Base-by-base conservation (phyloP, 116 monocot species). In the Cymodocea nodosa region DNA sequence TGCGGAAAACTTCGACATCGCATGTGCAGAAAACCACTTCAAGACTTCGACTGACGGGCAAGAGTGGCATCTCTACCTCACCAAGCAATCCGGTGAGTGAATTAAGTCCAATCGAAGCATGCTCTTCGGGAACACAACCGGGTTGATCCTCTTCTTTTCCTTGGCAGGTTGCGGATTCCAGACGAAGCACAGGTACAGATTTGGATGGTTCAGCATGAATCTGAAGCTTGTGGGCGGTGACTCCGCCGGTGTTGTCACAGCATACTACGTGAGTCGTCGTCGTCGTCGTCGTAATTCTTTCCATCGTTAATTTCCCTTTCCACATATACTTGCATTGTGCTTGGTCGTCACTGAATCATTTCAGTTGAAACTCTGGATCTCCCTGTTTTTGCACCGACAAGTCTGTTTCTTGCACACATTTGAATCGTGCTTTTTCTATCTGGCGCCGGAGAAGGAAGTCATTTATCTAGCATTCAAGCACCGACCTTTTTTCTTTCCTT, bases 161-260 rank as follows among this genome's bases (percentile, higher is more conserved):
- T 10, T 67, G 23, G 6, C 14, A 94, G 94, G 94, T 8, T 87
- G 87, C 48, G 95, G 95, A 3, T 95, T 95, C 75, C 95, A 95
- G 54, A 95, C 95, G 0, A 78, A 75, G 48, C 75, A 95, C 53
- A 35, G 87, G 56, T 90, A 90, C 44, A 58, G 82, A 50, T 90
- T 90, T 62, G 95, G 95, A 15, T 95, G 95, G 95, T 95, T 90
- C 83, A 83, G 90, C 74, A 95, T 95, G 95, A 95, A 90, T 79
- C 79, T 95, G 70, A 90, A 85, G 78, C 85, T 95, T 20, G 95
- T 87, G 37, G 90, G 85, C 6, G 90, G 90, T 35, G 95, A 95
- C 74, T 95, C 95, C 5, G 95, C 95, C 34, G 95, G 95, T 4
- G 87, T 95, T 2, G 95, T 95, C 34, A 95, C 95, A 7, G 95